Percentiles rank a stretch among this genome's conserved stretches.
These are phyloP conservation scores for Metarhizium humberi DNA, from an alignment of 2,329 filamentous ascomycete species.

Conservation along the genomic window DNA sequence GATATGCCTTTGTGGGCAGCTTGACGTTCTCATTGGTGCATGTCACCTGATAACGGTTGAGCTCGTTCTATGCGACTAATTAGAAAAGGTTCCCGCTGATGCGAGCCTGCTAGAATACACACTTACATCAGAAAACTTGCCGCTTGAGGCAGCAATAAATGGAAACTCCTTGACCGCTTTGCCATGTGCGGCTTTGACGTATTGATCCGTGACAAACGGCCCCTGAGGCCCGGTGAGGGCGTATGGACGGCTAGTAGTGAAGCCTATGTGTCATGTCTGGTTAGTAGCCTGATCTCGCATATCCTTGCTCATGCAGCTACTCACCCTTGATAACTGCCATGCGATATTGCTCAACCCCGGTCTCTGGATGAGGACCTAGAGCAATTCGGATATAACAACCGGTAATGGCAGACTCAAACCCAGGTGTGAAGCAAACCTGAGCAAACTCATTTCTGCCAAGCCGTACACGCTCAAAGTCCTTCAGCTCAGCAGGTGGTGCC, in stretches of 20 bases:
- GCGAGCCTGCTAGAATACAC: not conserved
- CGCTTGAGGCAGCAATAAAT: slow-evolving; percentile 84
- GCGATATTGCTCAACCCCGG: slow-evolving; percentile 70
- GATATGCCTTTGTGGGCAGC: slow-evolving; percentile 61
- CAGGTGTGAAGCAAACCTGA: slow-evolving; percentile 86
- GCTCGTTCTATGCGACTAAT: slow-evolving; percentile 52
- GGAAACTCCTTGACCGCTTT: slow-evolving; percentile 78
- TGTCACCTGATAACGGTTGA: slow-evolving; percentile 69
- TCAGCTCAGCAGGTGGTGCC: slow-evolving; percentile 60
- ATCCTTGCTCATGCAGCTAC: not conserved
- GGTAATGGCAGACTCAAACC: slow-evolving; percentile 71
- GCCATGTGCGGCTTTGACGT: slow-evolving; percentile 72
- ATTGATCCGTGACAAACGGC: slow-evolving; percentile 75
- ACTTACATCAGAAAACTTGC: slow-evolving; percentile 68
- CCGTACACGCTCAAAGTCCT: slow-evolving; percentile 76
- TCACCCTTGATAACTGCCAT: slow-evolving; percentile 81
- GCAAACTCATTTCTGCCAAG: slow-evolving; percentile 81
- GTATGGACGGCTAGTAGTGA: slow-evolving; percentile 73
- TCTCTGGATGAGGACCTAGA: slow-evolving; percentile 66
- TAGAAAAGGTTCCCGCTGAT: not conserved
- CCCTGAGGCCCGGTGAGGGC: slow-evolving; percentile 72
- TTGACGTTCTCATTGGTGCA: slow-evolving; percentile 63
- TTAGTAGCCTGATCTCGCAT: not conserved
- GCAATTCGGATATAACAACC: slow-evolving; percentile 82
- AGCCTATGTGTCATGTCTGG: slow-evolving; percentile 40